Evolutionary conservation across 208 protist genomes (phyloP), one percentile per base, ranked within the genome.

Genomic region (Leishmania major): DNA sequence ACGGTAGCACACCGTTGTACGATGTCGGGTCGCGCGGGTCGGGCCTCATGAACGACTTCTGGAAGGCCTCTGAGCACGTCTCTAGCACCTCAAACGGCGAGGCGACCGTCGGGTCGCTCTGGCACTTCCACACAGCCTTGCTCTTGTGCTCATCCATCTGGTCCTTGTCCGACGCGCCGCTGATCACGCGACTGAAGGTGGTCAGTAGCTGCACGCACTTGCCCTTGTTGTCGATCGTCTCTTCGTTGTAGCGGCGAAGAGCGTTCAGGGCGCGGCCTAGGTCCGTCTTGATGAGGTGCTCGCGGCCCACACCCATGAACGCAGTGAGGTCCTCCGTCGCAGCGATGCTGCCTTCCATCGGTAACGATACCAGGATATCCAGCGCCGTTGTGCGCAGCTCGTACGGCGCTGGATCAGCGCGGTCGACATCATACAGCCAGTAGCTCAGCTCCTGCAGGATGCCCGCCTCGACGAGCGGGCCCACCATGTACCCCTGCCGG

Each of bases 1-100:
- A 88, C n/a, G 92, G 92, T 47, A 93, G 85, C 4, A 90, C 71
- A 3, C 89, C 88, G 72, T 96, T 84, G 86, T 97, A 97, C 59
- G 91, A 95, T 28, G 93, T 90, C 13, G 94, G 94, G 64, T 97
- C 94, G 28, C 87, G 90, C 35, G 94, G 94, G 79, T 97, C 88
- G 25, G 92, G 91, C 67, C 86, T 85, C 80, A 91, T 88, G 74
- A 93, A 89, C 1, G 85, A 76, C 77, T 86, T 86, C 85, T 93
- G 89, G 81, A 97, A 91, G 43, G 89, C 88, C 75, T 97, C 90
- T 1, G 92, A 91, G 62, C 88, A 75, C 37, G 94, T 96, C 80
- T 87, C 83, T 19, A 97, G 87, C 22, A 87, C 84, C 78, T 92
- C 89, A 70, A 96, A 97, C 1, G 94, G 94, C 40, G 90, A 90